Base-by-base conservation (phyloP, 108 stramenopile genomes). In the Hondaea fermentalgiana region DNA sequence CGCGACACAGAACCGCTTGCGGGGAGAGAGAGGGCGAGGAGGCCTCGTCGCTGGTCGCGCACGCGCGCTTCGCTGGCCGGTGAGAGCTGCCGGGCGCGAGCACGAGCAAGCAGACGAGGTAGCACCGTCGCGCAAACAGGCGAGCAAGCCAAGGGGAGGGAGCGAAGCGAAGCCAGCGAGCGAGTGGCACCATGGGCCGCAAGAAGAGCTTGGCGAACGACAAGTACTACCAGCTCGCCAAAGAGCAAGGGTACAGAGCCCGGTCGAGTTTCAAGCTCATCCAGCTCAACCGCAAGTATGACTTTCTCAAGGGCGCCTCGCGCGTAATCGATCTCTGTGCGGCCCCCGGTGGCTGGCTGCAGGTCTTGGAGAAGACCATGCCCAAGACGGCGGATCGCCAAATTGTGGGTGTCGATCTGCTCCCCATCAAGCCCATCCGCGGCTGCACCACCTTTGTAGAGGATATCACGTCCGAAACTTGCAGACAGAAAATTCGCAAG, bases 271-370 rank as follows among this genome's bases (percentile, higher is more conserved):
- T 99, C 94, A 99, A 99, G 90, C 93, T 99, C 35, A 94, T 98
- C 83, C 98, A 99, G 93, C 98, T 99, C 92, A 99, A 99, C 92
- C 95, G 97, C 72, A 96, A 98, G 91, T 97, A 96, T 94, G 93
- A 95, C 47, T 90, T 98, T 44, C 93, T 99, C 49, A 72, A 93
- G 47, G 91, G 90, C 64, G 95, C 97, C 43, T 94, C 93, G 57
- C 95, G 96, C 5, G 89, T 90, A 47, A 92, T 99, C 87, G 99
- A 99, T 92, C 94, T 99, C 19, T 99, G 99, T 92, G 99, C 98
- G 23, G 99, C 99, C 29, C 99, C 99, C 43, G 99, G 99, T 29
- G 99, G 99, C 47, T 99, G 99, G 99, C 95, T 97, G 35, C 99
- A 99, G 92, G 97, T 99, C 12, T 96, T 96, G 44, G 89, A 94